Conservation (phyloP, 768 basidiomycete species). For the Serendipita sp. region DNA sequence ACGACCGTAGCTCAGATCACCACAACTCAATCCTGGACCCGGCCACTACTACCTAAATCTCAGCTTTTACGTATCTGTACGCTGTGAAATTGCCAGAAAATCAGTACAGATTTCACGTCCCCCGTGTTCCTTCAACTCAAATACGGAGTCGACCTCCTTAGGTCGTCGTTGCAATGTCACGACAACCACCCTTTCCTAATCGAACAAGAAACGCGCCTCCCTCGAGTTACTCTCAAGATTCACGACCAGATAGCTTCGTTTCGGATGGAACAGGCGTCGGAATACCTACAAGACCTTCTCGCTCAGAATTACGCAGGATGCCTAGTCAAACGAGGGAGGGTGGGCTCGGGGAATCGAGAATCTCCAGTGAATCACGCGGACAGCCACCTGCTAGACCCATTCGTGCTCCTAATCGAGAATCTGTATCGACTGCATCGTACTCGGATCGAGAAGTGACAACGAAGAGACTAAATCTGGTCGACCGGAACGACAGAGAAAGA, state of each 20-base stretch:
- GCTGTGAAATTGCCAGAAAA: too few species aligned
- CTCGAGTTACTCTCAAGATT: conserved; percentile 6
- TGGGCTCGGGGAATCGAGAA: neutral
- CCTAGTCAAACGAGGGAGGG: neutral
- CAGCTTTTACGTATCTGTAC: too few species aligned
- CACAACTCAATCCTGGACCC: too few species aligned
- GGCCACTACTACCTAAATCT: too few species aligned
- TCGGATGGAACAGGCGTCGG: conserved; percentile 3
- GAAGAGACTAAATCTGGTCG: neutral
- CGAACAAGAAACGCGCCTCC: neutral
- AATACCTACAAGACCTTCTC: neutral
- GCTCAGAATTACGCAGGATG: neutral
- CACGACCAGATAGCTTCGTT: neutral
- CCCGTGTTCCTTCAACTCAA: too few species aligned
- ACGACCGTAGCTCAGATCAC: too few species aligned
- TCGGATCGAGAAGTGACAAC: neutral
- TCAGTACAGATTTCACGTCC: too few species aligned
- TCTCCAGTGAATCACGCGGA: neutral
- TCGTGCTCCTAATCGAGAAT: neutral
- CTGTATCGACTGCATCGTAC: neutral
- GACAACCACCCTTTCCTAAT: neutral
- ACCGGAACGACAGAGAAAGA: neutral
- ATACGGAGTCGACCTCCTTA: too few species aligned
- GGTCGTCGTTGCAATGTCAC: neutral
- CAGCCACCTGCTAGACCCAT: neutral